Base-by-base conservation (phyloP, 129 eudicot species). In the Erigeron canadensis region DNA sequence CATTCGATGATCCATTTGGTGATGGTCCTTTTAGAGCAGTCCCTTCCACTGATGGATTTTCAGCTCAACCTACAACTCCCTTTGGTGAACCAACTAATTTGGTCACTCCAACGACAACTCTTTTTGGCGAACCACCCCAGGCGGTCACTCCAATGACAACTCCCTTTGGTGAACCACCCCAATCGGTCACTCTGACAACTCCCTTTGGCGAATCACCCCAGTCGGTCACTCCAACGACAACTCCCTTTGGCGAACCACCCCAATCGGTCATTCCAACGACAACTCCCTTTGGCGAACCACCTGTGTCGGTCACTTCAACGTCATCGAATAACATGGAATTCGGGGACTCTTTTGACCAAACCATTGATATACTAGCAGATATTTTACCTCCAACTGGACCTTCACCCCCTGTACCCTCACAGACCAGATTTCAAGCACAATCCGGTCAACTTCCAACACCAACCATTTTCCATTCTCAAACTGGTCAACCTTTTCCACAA, bases 1-100 rank as follows among this genome's bases (percentile, higher is more conserved):
- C 84, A 21, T 95, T 86, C 76, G 97, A 84, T 65, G 96, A 95
- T 72, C 99, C 97, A 53, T 95, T 95, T 83, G 97, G 97, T 21
- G 96, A 88, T 75, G 90, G 86, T 15, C 66, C 66, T 61, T 61
- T 61, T 61, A 38, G 39, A 15, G 66, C 66, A 23, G 66, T 61
- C 39, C 66, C 66, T 61, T 61, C 66, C 9, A 28, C 66, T 17
- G 34, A 34, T 34, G 66, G 66, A 61, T 34, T 61, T 37, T 61
- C 44, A 2, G 66, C 66, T 61, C 66, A 13, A 23, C 78, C 77
- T 47, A 17, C 81, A 11, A 40, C 81, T 13, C 79, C 91, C 18
- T 79, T 72, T 60, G 28, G 66, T 5, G 61, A 55, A 18, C 4
- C 64, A 48, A 58, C 34, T 3, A 2, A 28, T 2, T 28, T 28